These are phyloP conservation scores for Beverwykella pulmonaria DNA, from an alignment of 495 filamentous ascomycete genomes.

Conservation along the genomic window DNA sequence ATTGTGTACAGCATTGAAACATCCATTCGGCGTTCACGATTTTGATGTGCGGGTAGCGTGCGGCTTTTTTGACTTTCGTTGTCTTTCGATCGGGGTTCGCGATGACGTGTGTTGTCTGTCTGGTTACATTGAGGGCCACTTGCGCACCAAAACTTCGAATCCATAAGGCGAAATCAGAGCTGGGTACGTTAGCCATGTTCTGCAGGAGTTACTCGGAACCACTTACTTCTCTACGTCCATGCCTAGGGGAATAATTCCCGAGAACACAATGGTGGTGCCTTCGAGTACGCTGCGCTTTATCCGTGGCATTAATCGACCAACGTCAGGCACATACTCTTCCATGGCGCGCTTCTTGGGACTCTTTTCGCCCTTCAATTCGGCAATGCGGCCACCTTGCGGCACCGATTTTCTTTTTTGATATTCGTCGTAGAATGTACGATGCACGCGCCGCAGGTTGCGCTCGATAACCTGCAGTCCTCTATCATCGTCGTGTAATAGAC, in stretches of 20 bases:
- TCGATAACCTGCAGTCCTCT: slow-evolving; percentile 75
- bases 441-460: slow-evolving; percentile 70
- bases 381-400: slow-evolving; percentile 61
- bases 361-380: slow-evolving; percentile 60
- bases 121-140: slow-evolving; percentile 62
- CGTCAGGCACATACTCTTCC: slow-evolving; percentile 77
- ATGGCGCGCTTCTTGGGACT: slow-evolving; percentile 51
- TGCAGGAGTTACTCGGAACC: neutral
- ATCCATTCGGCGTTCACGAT: slow-evolving; percentile 93
- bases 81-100: slow-evolving; percentile 75
- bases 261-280: slow-evolving; percentile 76
- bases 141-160: slow-evolving; percentile 81
- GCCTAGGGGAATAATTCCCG: slow-evolving; percentile 81
- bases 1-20: slow-evolving; percentile 74
- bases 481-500: slow-evolving; percentile 83
- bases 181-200: slow-evolving; percentile 39
- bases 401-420: slow-evolving; percentile 62
- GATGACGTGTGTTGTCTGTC: slow-evolving; percentile 67
- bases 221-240: slow-evolving; percentile 66
- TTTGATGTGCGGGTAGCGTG: slow-evolving; percentile 67
- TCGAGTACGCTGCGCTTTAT: slow-evolving; percentile 74
- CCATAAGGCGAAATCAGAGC: slow-evolving; percentile 81
- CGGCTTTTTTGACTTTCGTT: slow-evolving; percentile 81
- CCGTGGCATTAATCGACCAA: slow-evolving; percentile 75
- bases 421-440: slow-evolving; percentile 77